phyloP scores from a whole-genome alignment of 1,139 yeast genomes.

The Yamadazyma siamensis region DNA sequence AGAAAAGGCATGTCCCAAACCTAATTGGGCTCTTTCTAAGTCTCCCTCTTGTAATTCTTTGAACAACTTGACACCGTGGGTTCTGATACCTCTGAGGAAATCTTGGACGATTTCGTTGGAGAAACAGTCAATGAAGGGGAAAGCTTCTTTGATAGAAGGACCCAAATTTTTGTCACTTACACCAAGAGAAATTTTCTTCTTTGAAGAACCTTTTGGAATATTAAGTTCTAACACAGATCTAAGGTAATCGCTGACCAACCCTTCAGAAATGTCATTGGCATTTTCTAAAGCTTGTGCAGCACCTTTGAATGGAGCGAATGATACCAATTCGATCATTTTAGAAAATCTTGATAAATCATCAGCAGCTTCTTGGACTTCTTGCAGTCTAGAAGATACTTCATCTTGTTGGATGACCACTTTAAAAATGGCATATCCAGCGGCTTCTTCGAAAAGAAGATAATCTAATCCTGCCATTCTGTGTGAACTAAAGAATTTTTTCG shows the following conservation, averaged over 20 bases:
- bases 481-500: not conserved
- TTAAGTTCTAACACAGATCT: slow-evolving; percentile 86
- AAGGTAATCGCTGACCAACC: slow-evolving; percentile 89
- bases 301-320: slow-evolving; percentile 98
- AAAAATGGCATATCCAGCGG: slow-evolving; percentile 97
- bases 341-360: slow-evolving; percentile 86
- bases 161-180: slow-evolving; percentile 95
- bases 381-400: slow-evolving; percentile 84
- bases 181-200: slow-evolving; percentile 68
- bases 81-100: slow-evolving; percentile 90
- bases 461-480: slow-evolving; percentile 64
- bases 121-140: slow-evolving; percentile 87
- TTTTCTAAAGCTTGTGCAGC: slow-evolving; percentile 99
- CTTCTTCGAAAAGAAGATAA: slow-evolving; percentile 94
- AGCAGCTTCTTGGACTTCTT: slow-evolving; percentile 92
- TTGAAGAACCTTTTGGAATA: slow-evolving; percentile 80
- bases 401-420: slow-evolving; percentile 93
- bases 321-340: slow-evolving; percentile 87
- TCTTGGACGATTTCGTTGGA: slow-evolving; percentile 93
- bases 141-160: slow-evolving; percentile 88
- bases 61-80: slow-evolving; percentile 82
- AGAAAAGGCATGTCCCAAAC: slow-evolving; percentile 98
- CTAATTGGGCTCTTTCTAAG: slow-evolving; percentile 95
- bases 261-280: slow-evolving; percentile 97
- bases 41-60: slow-evolving; percentile 94